Evolutionary conservation across 1,284 basidiomycete genomes (phyloP).

Genomic region (Naganishia sp.): DNA sequence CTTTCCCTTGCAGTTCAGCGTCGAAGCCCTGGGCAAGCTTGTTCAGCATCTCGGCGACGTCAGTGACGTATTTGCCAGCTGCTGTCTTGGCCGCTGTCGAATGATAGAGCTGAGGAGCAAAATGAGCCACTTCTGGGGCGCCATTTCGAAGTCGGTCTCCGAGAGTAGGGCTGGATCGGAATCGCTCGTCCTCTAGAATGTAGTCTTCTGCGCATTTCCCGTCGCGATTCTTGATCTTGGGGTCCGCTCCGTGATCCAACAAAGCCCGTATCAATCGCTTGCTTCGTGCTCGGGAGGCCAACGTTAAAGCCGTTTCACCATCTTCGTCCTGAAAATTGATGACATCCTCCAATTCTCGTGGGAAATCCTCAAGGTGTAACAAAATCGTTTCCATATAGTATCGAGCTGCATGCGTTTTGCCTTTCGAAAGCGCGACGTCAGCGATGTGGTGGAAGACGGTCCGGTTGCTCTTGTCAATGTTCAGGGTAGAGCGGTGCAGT

Average conservation of each 20-base stretch:
- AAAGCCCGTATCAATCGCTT: constrained; percentile 96
- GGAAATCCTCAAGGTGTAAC: constrained; percentile 86
- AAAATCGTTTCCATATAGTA: constrained; percentile 99
- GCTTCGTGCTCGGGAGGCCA: constrained; percentile 93
- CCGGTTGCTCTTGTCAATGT: constrained; percentile 97
- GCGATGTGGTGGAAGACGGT: constrained; percentile 99
- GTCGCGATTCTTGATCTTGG: constrained; percentile 92
- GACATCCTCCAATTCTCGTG: constrained; percentile 94
- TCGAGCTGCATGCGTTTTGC: constrained; percentile 94
- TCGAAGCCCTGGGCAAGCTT: constrained; percentile 91
- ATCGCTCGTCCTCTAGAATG: constrained; percentile 96
- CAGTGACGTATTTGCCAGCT: constrained; percentile 77
- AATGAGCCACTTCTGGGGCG: constrained; percentile 25
- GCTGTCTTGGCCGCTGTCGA: constrained; percentile 85
- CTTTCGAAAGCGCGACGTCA: constrained; percentile 96
- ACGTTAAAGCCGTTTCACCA: constrained; percentile 94
- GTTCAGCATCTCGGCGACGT: constrained; percentile 84
- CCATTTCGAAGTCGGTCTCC: constrained; percentile 28
- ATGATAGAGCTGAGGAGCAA: constrained; percentile 71
- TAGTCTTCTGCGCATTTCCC: constrained; percentile 98
- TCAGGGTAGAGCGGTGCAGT: constrained; percentile 93
- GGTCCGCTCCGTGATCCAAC: constrained; percentile 94
- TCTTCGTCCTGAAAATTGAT: constrained; percentile 99
- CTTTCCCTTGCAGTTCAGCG: constrained; percentile 85
- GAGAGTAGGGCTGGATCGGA: constrained; percentile 80